These are phyloP conservation scores for Boletellus ananas DNA, from an alignment of 768 basidiomycete species.

Conservation along the genomic window DNA sequence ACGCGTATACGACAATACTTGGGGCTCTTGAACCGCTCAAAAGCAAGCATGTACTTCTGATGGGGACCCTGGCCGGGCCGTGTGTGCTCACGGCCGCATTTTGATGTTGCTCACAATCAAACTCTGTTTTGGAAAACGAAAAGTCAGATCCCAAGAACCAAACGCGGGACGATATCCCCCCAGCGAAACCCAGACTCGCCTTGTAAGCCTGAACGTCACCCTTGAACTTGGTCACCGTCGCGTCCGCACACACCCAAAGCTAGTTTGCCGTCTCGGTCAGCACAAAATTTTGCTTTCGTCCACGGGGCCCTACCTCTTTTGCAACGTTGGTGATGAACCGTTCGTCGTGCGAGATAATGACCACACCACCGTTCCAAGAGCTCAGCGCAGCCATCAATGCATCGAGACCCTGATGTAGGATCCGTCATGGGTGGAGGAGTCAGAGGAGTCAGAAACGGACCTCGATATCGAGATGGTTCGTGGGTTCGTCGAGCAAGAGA, in stretches of 20 bases:
- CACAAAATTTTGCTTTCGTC: background rate
- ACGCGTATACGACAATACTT: too few species aligned
- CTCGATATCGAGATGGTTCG: constrained; percentile 95
- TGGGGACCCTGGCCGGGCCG: background rate
- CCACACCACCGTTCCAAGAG: constrained; percentile 87
- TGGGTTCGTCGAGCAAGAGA: constrained; percentile 93
- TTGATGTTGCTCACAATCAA: constrained; percentile 75
- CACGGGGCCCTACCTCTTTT: constrained; percentile 51
- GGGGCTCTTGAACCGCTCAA: too few species aligned
- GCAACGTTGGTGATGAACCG: constrained; percentile 90
- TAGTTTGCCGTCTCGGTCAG: constrained; percentile 28
- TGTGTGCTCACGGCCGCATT: constrained; percentile 40
- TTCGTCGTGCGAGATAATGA: constrained; percentile 94
- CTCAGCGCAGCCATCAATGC: constrained; percentile 83
- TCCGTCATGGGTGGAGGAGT: constrained; percentile 1
- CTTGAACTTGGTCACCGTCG: constrained; percentile 74
- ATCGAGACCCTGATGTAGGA: constrained; percentile 75
- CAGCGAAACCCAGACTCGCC: constrained; percentile 38
- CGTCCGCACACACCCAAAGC: constrained; percentile 93
- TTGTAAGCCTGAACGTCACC: constrained; percentile 93
- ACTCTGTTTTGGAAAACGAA: constrained; percentile 39
- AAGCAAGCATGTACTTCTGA: too few species aligned
- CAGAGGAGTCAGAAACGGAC: constrained; percentile 32
- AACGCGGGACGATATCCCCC: background rate
- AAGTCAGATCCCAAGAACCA: background rate